Conservation (phyloP, 2,329 filamentous ascomycete genomes). For the Aureobasidium sp. region DNA sequence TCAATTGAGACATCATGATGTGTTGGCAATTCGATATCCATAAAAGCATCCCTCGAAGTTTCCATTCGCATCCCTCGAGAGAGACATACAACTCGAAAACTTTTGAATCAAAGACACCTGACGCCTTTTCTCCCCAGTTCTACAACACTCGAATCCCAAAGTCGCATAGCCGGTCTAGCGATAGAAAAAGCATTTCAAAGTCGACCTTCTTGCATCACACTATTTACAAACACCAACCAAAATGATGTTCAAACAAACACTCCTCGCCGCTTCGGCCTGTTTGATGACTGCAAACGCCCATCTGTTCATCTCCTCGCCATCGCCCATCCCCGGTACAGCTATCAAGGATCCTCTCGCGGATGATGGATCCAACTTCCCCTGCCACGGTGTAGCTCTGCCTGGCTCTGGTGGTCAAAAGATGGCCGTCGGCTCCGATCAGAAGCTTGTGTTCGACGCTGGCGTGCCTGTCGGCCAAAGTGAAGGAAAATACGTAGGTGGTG, state of each 20-base stretch:
- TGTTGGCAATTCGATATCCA: neutral
- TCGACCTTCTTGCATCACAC: neutral
- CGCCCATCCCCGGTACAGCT: constrained; percentile 47
- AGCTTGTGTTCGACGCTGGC: constrained; percentile 49
- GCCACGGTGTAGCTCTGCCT: constrained; percentile 53
- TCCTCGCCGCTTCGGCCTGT: constrained; percentile 42
- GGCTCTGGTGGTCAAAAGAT: constrained; percentile 46
- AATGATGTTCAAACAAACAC: constrained; percentile 24
- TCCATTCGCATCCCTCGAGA: neutral
- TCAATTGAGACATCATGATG: neutral
- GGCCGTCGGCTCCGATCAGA: constrained; percentile 52
- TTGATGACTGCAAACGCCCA: constrained; percentile 59
- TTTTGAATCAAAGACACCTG: neutral
- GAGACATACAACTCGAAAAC: neutral
- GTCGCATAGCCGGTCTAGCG: constrained; percentile 14
- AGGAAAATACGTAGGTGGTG: constrained; percentile 21
- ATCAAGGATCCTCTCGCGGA: constrained; percentile 55
- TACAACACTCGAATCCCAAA: constrained; percentile 1
- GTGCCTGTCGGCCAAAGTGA: constrained; percentile 54
- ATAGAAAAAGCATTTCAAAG: constrained; percentile 11
- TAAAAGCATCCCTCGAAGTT: neutral
- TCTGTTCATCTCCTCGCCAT: constrained; percentile 62
- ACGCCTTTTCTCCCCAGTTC: constrained; percentile 1
- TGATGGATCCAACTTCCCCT: constrained; percentile 66
- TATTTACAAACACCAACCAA: neutral